These are phyloP conservation scores for Paracoccidioides brasiliensis DNA, from an alignment of 2,329 filamentous ascomycete species.

Conservation along the genomic window DNA sequence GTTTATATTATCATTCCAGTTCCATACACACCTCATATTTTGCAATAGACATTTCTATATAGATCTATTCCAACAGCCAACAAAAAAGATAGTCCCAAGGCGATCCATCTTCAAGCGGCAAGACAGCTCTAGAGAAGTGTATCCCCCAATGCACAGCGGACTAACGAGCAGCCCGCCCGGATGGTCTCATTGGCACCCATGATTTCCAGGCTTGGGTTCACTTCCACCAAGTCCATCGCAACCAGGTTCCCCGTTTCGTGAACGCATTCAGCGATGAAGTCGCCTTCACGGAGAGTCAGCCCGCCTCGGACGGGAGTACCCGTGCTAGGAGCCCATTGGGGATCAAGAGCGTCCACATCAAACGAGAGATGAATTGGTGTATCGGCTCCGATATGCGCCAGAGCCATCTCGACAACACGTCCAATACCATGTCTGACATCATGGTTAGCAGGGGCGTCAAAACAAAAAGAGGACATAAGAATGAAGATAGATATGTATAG, in stretches of 20 bases:
- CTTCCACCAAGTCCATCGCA: constrained; percentile 71
- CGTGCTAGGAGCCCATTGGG: constrained; percentile 90
- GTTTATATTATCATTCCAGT: neutral
- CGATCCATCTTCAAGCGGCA: neutral
- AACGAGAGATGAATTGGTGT: constrained; percentile 96
- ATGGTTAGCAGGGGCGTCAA: neutral
- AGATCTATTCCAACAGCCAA: neutral
- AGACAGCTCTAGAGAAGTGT: constrained; percentile 53
- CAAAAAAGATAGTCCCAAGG: neutral
- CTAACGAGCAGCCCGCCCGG: constrained; percentile 76
- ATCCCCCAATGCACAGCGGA: constrained; percentile 84
- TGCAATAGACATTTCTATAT: neutral
- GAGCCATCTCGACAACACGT: constrained; percentile 93
- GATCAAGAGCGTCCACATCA: constrained; percentile 91
- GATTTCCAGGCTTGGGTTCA: constrained; percentile 59
- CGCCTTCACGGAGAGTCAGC: constrained; percentile 83
- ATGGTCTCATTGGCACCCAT: constrained; percentile 74
- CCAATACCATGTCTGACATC: constrained; percentile 69
- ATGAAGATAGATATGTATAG: neutral
- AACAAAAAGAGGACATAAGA: neutral
- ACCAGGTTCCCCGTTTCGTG: constrained; percentile 67
- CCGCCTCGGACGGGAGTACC: constrained; percentile 90
- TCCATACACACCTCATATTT: neutral
- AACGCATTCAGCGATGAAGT: constrained; percentile 86
- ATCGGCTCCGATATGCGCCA: constrained; percentile 85